These are phyloP conservation scores for Botrytis squamosa DNA, from an alignment of 2,329 filamentous ascomycete genomes.

Conservation along the genomic window DNA sequence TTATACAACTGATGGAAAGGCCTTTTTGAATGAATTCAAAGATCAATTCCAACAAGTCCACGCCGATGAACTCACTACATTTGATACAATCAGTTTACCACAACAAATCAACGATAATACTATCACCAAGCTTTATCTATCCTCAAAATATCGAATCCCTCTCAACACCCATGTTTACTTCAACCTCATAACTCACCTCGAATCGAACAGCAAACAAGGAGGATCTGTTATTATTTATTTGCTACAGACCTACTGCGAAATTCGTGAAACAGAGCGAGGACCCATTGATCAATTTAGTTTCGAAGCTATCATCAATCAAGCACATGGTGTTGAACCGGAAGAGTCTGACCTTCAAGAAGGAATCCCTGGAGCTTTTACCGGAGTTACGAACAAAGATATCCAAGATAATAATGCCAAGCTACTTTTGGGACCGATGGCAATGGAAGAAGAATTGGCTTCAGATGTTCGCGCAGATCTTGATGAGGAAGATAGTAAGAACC, in stretches of 20 bases:
- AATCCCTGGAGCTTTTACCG: slow-evolving; percentile 60
- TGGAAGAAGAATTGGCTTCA: slow-evolving; percentile 77
- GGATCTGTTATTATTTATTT: slow-evolving; percentile 76
- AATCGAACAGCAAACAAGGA: slow-evolving; percentile 79
- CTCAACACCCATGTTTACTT: slow-evolving; percentile 83
- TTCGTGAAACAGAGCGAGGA: slow-evolving; percentile 58
- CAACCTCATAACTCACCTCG: slow-evolving; percentile 82
- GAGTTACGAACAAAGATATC: slow-evolving; percentile 60
- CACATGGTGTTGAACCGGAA: slow-evolving; percentile 60
- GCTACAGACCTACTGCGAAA: slow-evolving; percentile 59
- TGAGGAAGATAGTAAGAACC: slow-evolving; percentile 77
- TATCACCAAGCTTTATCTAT: slow-evolving; percentile 76
- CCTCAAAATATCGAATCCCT: slow-evolving; percentile 85
- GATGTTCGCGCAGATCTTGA: slow-evolving; percentile 86
- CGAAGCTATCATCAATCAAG: slow-evolving; percentile 56
- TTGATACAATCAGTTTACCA: slow-evolving; percentile 73
- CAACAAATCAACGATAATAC: slow-evolving; percentile 76
- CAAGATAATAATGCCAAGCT: slow-evolving; percentile 58
- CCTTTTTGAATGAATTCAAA: slow-evolving; percentile 69
- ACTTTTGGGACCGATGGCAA: slow-evolving; percentile 76
- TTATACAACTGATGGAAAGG: slow-evolving; percentile 68
- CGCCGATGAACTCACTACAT: slow-evolving; percentile 71
- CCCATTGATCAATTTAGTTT: slow-evolving; percentile 65
- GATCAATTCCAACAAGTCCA: slow-evolving; percentile 73
- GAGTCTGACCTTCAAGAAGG: slow-evolving; percentile 60